Conservation (phyloP, 225 moss, liverwort and hornwort genomes). For the Bryum argenteum region DNA sequence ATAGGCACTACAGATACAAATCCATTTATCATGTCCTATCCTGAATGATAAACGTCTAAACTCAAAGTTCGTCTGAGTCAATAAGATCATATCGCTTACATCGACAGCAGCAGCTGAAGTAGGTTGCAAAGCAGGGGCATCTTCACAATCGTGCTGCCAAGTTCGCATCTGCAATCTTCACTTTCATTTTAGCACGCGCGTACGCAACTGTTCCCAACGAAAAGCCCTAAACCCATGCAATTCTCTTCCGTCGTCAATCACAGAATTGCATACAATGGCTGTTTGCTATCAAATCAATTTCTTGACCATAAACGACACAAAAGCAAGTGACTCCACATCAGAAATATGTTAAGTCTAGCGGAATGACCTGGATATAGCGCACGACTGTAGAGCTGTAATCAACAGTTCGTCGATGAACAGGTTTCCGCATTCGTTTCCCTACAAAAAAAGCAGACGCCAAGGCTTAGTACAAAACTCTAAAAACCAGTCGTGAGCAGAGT, state of each 20-base stretch:
- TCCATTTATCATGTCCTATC: neutral
- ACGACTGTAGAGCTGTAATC: conserved; percentile 97
- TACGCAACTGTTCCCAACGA: conserved; percentile 23
- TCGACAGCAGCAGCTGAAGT: conserved; percentile 84
- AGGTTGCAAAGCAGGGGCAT: conserved; percentile 92
- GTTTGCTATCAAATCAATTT: neutral
- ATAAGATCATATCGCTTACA: conserved; percentile 48
- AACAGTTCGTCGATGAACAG: conserved; percentile 92
- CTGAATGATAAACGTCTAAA: neutral
- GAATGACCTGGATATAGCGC: conserved; percentile 85
- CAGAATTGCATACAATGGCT: neutral
- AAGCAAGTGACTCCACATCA: conserved; percentile 2
- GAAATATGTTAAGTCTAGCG: neutral
- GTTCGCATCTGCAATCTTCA: conserved; percentile 70
- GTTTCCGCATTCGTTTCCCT: conserved; percentile 99
- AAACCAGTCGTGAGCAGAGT: conserved; percentile 5
- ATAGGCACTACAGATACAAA: conserved; percentile 2
- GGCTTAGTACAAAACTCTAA: neutral
- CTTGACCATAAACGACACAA: conserved; percentile 7
- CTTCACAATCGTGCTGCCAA: conserved; percentile 94
- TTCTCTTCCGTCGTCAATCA: conserved; percentile 14
- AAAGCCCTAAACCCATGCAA: conserved; percentile 32
- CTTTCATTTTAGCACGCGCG: conserved; percentile 26
- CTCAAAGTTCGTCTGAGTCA: conserved; percentile 3
- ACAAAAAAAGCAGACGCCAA: conserved; percentile 21